Conservation (phyloP, 2,329 filamentous ascomycete species). For the Phaeoacremonium minimum region DNA sequence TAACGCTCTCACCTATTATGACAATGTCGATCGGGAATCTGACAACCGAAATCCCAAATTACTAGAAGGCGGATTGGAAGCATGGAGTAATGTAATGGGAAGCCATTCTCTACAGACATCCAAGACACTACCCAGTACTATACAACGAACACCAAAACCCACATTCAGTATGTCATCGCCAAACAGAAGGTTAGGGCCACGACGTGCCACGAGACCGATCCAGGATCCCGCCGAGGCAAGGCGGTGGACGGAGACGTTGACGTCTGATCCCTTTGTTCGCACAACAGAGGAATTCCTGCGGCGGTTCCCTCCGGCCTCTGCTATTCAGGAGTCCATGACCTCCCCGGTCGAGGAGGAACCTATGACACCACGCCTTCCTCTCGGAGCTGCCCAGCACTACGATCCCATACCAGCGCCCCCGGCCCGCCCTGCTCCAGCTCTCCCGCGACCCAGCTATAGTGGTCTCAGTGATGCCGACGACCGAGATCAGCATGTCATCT, state of each 20-base stretch:
- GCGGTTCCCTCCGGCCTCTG: constrained; percentile 69
- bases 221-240: constrained; percentile 72
- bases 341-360: constrained; percentile 31
- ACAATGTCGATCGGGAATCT: constrained; percentile 42
- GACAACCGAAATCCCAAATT: constrained; percentile 62
- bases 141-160: background rate
- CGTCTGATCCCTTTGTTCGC: constrained; percentile 37
- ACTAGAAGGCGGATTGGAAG: constrained; percentile 75
- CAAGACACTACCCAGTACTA: background rate
- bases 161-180: no score
- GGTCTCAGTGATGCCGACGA: constrained; percentile 53
- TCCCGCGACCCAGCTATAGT: constrained; percentile 72
- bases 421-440: constrained; percentile 61
- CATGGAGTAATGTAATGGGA: constrained; percentile 84
- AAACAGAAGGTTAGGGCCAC: constrained; percentile 13
- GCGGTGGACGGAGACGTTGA: constrained; percentile 72
- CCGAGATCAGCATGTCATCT: constrained; percentile 29
- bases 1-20: constrained; percentile 79
- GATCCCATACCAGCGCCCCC: constrained; percentile 52
- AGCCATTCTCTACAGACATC: constrained; percentile 52
- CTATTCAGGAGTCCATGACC: constrained; percentile 57
- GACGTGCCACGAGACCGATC: constrained; percentile 59
- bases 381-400: no score
- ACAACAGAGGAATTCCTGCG: constrained; percentile 81
- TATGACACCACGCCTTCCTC: no score